Percentiles rank a stretch among this genome's conserved stretches.
phyloP scores from a whole-genome alignment of 139 green algal genomes.

The Chlorella sp. region DNA sequence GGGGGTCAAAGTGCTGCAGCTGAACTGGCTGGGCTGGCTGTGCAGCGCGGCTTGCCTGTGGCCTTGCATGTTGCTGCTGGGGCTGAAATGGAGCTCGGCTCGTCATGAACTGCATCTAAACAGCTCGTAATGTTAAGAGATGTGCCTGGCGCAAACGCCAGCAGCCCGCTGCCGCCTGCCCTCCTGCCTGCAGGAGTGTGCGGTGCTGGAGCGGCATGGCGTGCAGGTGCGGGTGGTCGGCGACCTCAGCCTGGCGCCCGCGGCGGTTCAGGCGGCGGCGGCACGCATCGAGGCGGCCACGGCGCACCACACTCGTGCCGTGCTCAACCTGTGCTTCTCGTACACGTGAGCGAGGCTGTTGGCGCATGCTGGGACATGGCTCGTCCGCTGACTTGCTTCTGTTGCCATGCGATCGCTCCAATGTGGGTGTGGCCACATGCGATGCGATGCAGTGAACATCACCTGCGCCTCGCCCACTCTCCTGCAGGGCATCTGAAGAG shows the following conservation, averaged over 20 bases:
- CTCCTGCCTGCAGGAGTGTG: conserved; percentile 60
- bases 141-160: too few relatives aligned
- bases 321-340: conserved; percentile 94
- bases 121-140: too few relatives aligned
- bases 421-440: too few relatives aligned
- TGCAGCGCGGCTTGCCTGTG: neutral
- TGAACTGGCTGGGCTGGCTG: neutral
- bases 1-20: too few relatives aligned
- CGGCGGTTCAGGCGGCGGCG: conserved; percentile 73
- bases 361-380: neutral
- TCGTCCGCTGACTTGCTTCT: neutral
- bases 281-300: conserved; percentile 77
- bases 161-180: neutral
- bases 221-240: conserved; percentile 85
- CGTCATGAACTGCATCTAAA: too few relatives aligned
- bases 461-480: too few relatives aligned
- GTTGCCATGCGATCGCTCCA: neutral
- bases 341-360: conserved; percentile 91
- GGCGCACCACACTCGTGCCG: conserved; percentile 35
- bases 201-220: conserved; percentile 63
- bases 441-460: too few relatives aligned
- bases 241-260: conserved; percentile 77
- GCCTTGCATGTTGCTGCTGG: neutral
- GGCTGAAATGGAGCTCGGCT: too few relatives aligned
- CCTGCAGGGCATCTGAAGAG: conserved; percentile 40